A percentile compares a stretch with the other conserved stretches of the same genome.
Evolutionary conservation across 768 basidiomycete genomes (phyloP).

Genomic region (Trametes villosa): DNA sequence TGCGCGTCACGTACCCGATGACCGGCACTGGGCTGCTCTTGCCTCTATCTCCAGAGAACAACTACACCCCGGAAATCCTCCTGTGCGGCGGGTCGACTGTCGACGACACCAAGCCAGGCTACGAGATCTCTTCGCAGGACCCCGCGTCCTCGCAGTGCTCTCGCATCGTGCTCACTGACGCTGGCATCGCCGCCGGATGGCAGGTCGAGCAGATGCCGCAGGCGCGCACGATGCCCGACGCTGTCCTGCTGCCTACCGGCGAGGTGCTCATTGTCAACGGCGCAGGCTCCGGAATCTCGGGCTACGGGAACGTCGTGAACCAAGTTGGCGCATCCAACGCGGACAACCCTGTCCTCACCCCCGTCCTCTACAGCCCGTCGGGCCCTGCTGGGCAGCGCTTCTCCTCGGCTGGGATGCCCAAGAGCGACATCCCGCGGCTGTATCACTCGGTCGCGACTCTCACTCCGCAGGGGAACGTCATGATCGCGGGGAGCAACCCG

Average conservation of each 20-base stretch:
- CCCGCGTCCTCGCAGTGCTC: constrained; percentile 75
- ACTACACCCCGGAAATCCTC: constrained; percentile 70
- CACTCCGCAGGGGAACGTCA: constrained; percentile 69
- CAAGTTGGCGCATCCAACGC: constrained; percentile 82
- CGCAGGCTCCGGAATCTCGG: constrained; percentile 71
- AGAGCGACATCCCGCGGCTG: constrained; percentile 70
- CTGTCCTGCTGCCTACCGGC: constrained; percentile 81
- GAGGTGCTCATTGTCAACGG: constrained; percentile 78
- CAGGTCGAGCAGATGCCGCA: constrained; percentile 74
- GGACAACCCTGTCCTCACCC: constrained; percentile 67
- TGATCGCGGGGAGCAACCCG: constrained; percentile 86
- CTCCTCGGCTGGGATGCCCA: constrained; percentile 57
- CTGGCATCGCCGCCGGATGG: constrained; percentile 73
- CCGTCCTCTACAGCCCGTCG: constrained; percentile 69
- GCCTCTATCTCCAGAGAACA: constrained; percentile 63
- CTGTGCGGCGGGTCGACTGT: constrained; percentile 78
- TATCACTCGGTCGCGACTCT: constrained; percentile 87
- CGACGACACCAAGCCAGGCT: constrained; percentile 61
- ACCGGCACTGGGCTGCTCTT: constrained; percentile 75
- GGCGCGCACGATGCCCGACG: constrained; percentile 77
- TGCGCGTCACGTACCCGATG: constrained; percentile 86
- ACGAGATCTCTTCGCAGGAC: constrained; percentile 71
- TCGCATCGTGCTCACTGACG: constrained; percentile 65
- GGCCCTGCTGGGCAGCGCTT: constrained; percentile 63
- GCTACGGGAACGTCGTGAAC: constrained; percentile 72